Evolutionary conservation across 164 flowering plant genomes (phyloP).

Genomic region (Kalanchoe fedtschenkoi): DNA sequence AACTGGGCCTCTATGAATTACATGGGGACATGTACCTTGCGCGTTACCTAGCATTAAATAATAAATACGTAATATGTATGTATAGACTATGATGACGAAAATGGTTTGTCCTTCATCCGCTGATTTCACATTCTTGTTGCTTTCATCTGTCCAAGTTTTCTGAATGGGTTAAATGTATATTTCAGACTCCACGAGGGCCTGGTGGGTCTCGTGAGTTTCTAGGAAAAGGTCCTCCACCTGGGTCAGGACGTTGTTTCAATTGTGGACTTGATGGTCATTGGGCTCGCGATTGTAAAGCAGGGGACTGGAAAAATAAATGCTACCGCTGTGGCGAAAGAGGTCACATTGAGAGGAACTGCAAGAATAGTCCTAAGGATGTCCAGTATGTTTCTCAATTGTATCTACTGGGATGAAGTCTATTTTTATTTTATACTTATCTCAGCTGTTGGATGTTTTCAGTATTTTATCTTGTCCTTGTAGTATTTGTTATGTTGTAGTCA

Average conservation of each 20-base stretch:
- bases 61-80: no score
- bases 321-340: constrained; percentile 92
- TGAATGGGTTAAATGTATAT: neutral
- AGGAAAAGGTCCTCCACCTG: constrained; percentile 93
- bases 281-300: constrained; percentile 98
- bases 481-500: no score
- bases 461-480: no score
- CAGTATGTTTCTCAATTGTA: constrained; percentile 22
- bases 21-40: no score
- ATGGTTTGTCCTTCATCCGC: no score
- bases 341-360: constrained; percentile 78
- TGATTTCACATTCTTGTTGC: neutral
- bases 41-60: no score
- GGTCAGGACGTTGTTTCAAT: constrained; percentile 92
- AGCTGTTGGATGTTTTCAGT: neutral
- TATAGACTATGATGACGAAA: no score
- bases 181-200: constrained; percentile 46
- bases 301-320: constrained; percentile 97
- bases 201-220: constrained; percentile 57
- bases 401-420: neutral
- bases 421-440: neutral
- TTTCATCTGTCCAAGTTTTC: neutral
- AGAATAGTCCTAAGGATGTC: constrained; percentile 72
- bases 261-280: constrained; percentile 97
- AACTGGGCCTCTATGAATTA: neutral